phyloP scores from a whole-genome alignment of 2,329 filamentous ascomycete species.

The Triangularia verruculosa region DNA sequence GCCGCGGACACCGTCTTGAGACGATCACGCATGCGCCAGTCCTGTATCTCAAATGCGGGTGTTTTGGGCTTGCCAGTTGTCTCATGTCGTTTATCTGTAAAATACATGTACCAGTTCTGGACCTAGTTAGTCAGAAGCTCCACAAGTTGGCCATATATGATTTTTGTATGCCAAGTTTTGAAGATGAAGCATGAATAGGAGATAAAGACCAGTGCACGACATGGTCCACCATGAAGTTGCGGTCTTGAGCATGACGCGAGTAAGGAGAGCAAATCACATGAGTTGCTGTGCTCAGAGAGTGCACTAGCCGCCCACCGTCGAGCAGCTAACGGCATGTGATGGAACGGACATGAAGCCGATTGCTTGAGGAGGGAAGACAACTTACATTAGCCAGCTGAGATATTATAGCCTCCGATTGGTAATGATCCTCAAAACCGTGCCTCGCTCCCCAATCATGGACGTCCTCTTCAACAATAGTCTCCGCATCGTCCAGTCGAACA shows the following conservation, averaged over 20 bases:
- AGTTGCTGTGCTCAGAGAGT: background rate
- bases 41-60: slow-evolving; percentile 65
- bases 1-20: slow-evolving; percentile 96
- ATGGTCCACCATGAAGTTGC: background rate
- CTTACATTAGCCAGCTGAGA: slow-evolving; percentile 76
- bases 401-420: slow-evolving; percentile 86
- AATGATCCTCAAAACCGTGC: slow-evolving; percentile 90
- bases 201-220: background rate
- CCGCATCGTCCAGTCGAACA: slow-evolving; percentile 34
- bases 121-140: slow-evolving; percentile 21
- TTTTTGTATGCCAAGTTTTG: background rate
- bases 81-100: slow-evolving; percentile 95
- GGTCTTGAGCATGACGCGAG: background rate
- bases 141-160: slow-evolving; percentile 16
- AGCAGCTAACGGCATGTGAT: background rate
- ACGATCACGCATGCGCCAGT: slow-evolving; percentile 96
- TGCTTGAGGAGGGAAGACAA: background rate
- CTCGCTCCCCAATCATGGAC: slow-evolving; percentile 58
- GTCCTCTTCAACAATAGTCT: slow-evolving; percentile 38
- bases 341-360: background rate
- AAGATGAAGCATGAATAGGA: background rate
- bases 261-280: background rate
- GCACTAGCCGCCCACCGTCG: background rate
- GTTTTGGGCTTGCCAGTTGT: slow-evolving; percentile 84
- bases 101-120: slow-evolving; percentile 99